Evolutionary conservation across 768 basidiomycete genomes (phyloP).

Genomic region (Auricularia auricula-judae): DNA sequence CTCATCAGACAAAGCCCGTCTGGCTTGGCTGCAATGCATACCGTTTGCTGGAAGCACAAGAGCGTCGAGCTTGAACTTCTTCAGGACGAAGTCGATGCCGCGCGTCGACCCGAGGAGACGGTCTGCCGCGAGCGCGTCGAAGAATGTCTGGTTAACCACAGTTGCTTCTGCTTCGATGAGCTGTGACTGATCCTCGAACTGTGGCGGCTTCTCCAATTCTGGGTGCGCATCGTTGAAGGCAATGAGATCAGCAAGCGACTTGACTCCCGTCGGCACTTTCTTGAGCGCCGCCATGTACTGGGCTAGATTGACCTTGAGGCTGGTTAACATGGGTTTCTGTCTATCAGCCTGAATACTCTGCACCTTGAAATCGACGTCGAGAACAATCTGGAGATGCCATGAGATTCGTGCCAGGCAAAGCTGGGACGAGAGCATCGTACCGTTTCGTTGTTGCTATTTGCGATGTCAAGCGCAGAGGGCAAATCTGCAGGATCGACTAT

Average conservation of each 20-base stretch:
- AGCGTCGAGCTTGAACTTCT: conserved; percentile 10
- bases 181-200: conserved; percentile 4
- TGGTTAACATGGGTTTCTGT: not conserved
- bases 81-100: conserved; percentile 10
- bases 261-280: conserved; percentile 45
- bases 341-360: not conserved
- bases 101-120: conserved; percentile 46
- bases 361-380: conserved; percentile 52
- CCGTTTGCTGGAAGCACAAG: conserved; percentile 7
- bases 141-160: conserved; percentile 24
- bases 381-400: conserved; percentile 22
- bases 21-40: not conserved
- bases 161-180: conserved; percentile 17
- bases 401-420: not conserved
- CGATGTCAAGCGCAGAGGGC: conserved; percentile 42
- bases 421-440: not conserved
- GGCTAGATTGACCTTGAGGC: conserved; percentile 38
- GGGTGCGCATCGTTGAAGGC: conserved; percentile 43
- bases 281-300: conserved; percentile 35
- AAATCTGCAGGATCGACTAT: conserved; percentile 56
- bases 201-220: conserved; percentile 28
- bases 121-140: conserved; percentile 32
- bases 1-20: not conserved
- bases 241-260: conserved; percentile 46
- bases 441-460: conserved; percentile 36